Evolutionary conservation across 1,139 yeast species (phyloP).

Genomic region (Debaryomyces psychrophilus): DNA sequence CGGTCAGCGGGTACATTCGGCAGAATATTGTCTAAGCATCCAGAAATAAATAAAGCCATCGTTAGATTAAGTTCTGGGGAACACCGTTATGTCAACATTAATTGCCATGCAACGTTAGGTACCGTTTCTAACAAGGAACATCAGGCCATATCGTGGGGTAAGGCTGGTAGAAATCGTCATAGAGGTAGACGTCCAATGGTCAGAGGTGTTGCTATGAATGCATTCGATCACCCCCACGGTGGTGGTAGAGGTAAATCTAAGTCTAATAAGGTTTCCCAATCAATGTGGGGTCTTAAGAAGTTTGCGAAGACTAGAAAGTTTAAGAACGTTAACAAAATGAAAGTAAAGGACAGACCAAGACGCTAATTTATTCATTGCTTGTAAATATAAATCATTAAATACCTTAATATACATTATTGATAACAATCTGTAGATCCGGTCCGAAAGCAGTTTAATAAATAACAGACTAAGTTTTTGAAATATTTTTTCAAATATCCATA

Average conservation of each 20-base stretch:
- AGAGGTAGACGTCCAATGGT: constrained; percentile 93
- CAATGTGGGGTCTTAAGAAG: constrained; percentile 98
- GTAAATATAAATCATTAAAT: constrained; percentile 11
- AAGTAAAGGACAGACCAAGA: constrained; percentile 85
- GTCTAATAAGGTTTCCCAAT: constrained; percentile 90
- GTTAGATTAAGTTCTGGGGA: constrained; percentile 89
- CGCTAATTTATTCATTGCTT: constrained; percentile 14
- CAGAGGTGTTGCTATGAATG: constrained; percentile 99
- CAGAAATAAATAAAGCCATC: constrained; percentile 71
- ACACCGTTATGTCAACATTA: constrained; percentile 82
- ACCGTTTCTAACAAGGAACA: constrained; percentile 94
- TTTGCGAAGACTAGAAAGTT: constrained; percentile 93
- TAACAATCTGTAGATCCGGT: constrained; percentile 10
- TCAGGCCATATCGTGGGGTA: constrained; percentile 87
- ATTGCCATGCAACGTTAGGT: constrained; percentile 94
- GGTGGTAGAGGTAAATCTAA: constrained; percentile 99
- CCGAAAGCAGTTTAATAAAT: constrained; percentile 14
- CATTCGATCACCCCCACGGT: constrained; percentile 98
- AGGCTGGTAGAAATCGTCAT: constrained; percentile 95
- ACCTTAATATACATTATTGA: constrained; percentile 3
- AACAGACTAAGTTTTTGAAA: constrained; percentile 20
- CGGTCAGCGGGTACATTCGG: constrained; percentile 96
- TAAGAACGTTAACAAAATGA: constrained; percentile 77
- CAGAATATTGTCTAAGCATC: constrained; percentile 78
- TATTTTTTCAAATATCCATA: constrained; percentile 14